These are phyloP conservation scores for Kazachstania sp. DNA, from an alignment of 1,139 yeast genomes.

Conservation along the genomic window DNA sequence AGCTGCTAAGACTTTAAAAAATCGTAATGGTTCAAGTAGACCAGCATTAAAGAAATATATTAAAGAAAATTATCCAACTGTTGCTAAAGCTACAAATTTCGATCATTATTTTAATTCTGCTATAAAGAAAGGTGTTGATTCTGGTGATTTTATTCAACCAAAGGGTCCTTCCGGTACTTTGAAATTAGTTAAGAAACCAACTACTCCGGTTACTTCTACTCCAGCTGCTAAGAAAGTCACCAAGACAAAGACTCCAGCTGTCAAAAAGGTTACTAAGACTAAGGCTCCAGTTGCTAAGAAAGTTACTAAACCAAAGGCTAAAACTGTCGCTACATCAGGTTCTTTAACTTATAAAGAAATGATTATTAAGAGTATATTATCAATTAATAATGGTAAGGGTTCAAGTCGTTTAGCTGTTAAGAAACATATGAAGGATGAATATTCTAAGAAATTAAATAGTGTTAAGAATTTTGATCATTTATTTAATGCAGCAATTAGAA, in stretches of 20 bases:
- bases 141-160: conserved; percentile 74
- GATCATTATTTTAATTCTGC: conserved; percentile 75
- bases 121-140: conserved; percentile 70
- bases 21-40: conserved; percentile 79
- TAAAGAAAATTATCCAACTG: conserved; percentile 37
- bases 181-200: conserved; percentile 24
- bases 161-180: conserved; percentile 54
- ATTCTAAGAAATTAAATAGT: conserved; percentile 49
- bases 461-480: conserved; percentile 62
- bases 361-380: conserved; percentile 19
- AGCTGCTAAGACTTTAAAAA: conserved; percentile 64
- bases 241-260: too few species aligned
- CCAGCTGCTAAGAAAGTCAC: conserved; percentile 16
- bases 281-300: conserved; percentile 2
- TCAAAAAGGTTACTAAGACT: too few species aligned
- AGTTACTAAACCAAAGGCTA: too few species aligned
- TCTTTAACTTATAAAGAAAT: conserved; percentile 23
- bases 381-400: conserved; percentile 23
- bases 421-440: conserved; percentile 43
- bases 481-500: conserved; percentile 71
- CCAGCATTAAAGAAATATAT: conserved; percentile 71
- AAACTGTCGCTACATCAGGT: conserved; percentile 7
- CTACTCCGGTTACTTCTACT: conserved; percentile 28
- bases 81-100: conserved; percentile 51
- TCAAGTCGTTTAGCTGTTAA: conserved; percentile 54